A percentile compares a stretch with the other conserved stretches of the same genome.
Evolutionary conservation across 2,329 filamentous ascomycete genomes (phyloP).

Genomic region (Monosporascus cannonballus): DNA sequence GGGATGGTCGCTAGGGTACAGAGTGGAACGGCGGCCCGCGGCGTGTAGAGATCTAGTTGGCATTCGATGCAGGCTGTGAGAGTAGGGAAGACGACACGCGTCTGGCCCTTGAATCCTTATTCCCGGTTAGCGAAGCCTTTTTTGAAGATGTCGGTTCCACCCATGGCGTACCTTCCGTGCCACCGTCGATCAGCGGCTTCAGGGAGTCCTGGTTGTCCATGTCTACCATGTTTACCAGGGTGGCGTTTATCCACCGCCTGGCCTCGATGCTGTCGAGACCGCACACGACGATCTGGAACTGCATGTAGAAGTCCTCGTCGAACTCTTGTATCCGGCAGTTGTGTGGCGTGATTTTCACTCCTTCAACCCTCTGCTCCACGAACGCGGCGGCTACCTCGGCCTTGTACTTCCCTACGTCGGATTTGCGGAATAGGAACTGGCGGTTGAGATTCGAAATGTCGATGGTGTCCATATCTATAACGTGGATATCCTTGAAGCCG

Average conservation of each 20-base stretch:
- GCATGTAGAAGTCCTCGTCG: conserved; percentile 92
- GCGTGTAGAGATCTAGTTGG: conserved; percentile 96
- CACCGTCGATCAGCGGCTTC: conserved; percentile 93
- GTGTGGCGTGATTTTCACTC: conserved; percentile 88
- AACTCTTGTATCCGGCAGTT: conserved; percentile 96
- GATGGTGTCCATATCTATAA: conserved; percentile 99
- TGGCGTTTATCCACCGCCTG: conserved; percentile 97
- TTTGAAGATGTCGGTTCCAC: conserved; percentile 1
- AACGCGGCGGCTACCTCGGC: conserved; percentile 89
- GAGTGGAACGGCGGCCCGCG: conserved; percentile 90
- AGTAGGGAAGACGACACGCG: conserved; percentile 84
- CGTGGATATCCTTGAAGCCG: conserved; percentile 94
- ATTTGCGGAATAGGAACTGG: conserved; percentile 89
- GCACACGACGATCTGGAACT: conserved; percentile 90
- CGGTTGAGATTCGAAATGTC: conserved; percentile 97
- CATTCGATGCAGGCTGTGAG: conserved; percentile 97
- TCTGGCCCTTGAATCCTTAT: conserved; percentile 91
- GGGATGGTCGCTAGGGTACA: conserved; percentile 96
- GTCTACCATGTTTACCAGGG: conserved; percentile 84
- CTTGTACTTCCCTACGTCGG: conserved; percentile 89
- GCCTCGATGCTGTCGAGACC: conserved; percentile 96
- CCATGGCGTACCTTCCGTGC: conserved; percentile 66
- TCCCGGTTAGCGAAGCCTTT: conserved; percentile 7
- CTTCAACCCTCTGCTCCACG: conserved; percentile 82
- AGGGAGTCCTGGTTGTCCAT: conserved; percentile 73